These are phyloP conservation scores for Venturia oleaginea DNA, from an alignment of 2,329 filamentous ascomycete species.

Conservation along the genomic window DNA sequence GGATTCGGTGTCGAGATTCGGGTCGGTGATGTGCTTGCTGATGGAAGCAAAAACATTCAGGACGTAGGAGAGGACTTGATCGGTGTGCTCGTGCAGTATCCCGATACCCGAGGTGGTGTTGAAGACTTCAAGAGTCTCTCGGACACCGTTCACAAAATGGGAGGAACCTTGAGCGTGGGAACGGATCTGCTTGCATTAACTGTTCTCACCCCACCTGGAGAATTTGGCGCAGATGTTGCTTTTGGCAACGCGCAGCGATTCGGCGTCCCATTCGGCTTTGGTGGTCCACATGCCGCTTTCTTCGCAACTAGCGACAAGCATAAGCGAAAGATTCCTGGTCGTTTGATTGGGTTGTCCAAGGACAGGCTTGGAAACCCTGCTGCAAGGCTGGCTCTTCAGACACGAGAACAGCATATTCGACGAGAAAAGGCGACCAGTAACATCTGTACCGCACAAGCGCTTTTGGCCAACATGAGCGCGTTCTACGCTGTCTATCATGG, in stretches of 20 bases:
- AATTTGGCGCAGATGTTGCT: slow-evolving; percentile 91
- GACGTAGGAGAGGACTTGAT: slow-evolving; percentile 72
- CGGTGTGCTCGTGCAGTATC: slow-evolving; percentile 90
- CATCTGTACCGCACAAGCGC: slow-evolving; percentile 88
- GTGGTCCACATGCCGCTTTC: slow-evolving; percentile 94
- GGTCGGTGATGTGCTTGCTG: slow-evolving; percentile 59
- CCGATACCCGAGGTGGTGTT: slow-evolving; percentile 76
- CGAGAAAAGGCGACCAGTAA: slow-evolving; percentile 97
- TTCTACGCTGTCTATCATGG: slow-evolving; percentile 94
- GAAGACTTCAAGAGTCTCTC: slow-evolving; percentile 66
- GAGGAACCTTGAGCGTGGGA: slow-evolving; percentile 74
- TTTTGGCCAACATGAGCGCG: slow-evolving; percentile 91
- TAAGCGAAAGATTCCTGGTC: slow-evolving; percentile 89
- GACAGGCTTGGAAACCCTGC: slow-evolving; percentile 76
- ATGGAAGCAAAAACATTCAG: slow-evolving; percentile 57
- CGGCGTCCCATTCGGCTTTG: slow-evolving; percentile 84
- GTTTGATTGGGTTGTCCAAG: slow-evolving; percentile 83
- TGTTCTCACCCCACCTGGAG: slow-evolving; percentile 77
- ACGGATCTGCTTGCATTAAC: slow-evolving; percentile 86
- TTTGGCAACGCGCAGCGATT: slow-evolving; percentile 89
- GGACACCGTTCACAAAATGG: slow-evolving; percentile 65
- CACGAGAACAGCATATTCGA: slow-evolving; percentile 90
- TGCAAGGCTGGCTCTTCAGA: slow-evolving; percentile 78
- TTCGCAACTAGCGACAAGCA: slow-evolving; percentile 85
- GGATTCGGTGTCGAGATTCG: slow-evolving; percentile 83